A percentile compares a stretch with the other conserved stretches of the same genome.
phyloP scores from a whole-genome alignment of 148 eudicot genomes.

The Rhododendron ovatum region DNA sequence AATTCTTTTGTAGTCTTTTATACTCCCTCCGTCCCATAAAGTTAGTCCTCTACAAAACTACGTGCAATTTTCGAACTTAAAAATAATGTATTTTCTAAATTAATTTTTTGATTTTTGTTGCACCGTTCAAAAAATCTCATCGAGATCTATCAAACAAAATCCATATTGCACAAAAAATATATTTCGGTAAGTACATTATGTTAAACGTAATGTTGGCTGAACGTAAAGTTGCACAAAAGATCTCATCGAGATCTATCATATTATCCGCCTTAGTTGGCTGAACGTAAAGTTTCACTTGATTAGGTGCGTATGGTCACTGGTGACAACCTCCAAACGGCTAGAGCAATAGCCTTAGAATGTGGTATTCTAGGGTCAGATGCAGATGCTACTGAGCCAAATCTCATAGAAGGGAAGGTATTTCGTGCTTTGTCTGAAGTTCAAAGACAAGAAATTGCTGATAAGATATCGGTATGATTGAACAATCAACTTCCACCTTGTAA shows the following conservation, averaged over 20 bases:
- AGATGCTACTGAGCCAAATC: conserved; percentile 68
- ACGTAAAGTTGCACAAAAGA: not conserved
- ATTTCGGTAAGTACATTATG: not conserved
- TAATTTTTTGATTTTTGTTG: not conserved
- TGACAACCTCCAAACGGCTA: conserved; percentile 94
- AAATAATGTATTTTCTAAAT: not conserved
- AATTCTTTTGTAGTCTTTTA: not conserved
- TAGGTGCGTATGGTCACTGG: conserved; percentile 99
- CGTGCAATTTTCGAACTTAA: not conserved
- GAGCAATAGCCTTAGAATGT: conserved; percentile 92
- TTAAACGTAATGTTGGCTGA: too few species aligned
- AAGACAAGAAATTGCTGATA: conserved; percentile 63
- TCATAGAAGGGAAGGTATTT: conserved; percentile 85
- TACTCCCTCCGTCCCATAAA: not conserved
- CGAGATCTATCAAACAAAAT: not conserved
- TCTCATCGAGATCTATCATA: not conserved
- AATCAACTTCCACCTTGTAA: not conserved
- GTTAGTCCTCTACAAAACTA: too few species aligned
- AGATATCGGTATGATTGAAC: conserved; percentile 57
- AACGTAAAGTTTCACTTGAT: not conserved
- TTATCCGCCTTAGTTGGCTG: not conserved
- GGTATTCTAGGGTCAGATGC: conserved; percentile 81
- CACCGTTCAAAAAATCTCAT: not conserved
- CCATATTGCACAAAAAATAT: not conserved
- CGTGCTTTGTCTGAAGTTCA: conserved; percentile 54